These are phyloP conservation scores for Arthrobotrys conoides DNA, from an alignment of 2,329 filamentous ascomycete genomes.

Conservation along the genomic window DNA sequence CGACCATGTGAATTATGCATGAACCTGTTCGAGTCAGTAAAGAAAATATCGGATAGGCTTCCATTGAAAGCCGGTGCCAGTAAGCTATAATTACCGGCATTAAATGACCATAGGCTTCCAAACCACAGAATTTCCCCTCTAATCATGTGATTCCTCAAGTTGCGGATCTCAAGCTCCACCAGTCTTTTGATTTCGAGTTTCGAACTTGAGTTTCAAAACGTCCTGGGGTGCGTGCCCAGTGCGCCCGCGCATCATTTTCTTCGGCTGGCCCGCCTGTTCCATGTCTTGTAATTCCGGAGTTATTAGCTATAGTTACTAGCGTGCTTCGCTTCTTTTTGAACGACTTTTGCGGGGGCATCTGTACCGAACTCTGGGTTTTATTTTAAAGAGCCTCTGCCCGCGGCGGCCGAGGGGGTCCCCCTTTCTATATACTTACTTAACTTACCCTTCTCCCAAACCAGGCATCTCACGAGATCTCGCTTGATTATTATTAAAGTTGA, in stretches of 20 bases:
- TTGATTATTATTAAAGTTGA: slow-evolving; percentile 6
- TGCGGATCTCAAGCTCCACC: not conserved
- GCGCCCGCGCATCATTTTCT: not conserved
- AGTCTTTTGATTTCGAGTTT: not conserved
- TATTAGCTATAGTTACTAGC: not conserved
- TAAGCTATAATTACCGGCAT: not conserved
- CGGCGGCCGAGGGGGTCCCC: not conserved
- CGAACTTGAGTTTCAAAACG: not conserved
- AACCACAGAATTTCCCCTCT: not conserved
- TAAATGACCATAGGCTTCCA: not conserved
- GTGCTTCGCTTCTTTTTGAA: slow-evolving; percentile 33
- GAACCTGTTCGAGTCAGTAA: not conserved
- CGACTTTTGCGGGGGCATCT: slow-evolving; percentile 25
- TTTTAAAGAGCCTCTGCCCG: slow-evolving; percentile 30
- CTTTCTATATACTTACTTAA: too few relatives aligned
- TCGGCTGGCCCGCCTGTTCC: not conserved
- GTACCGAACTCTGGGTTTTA: slow-evolving; percentile 28
- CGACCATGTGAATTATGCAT: not conserved
- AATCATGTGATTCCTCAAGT: not conserved
- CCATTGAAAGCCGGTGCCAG: not conserved
- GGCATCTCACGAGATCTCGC: slow-evolving; percentile 15
- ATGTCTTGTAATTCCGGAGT: not conserved
- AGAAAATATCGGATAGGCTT: not conserved
- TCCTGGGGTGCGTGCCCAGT: too few relatives aligned
- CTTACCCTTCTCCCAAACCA: not conserved